Evolutionary conservation across 2,329 filamentous ascomycete species (phyloP).

Genomic region (Apiospora phragmitis): DNA sequence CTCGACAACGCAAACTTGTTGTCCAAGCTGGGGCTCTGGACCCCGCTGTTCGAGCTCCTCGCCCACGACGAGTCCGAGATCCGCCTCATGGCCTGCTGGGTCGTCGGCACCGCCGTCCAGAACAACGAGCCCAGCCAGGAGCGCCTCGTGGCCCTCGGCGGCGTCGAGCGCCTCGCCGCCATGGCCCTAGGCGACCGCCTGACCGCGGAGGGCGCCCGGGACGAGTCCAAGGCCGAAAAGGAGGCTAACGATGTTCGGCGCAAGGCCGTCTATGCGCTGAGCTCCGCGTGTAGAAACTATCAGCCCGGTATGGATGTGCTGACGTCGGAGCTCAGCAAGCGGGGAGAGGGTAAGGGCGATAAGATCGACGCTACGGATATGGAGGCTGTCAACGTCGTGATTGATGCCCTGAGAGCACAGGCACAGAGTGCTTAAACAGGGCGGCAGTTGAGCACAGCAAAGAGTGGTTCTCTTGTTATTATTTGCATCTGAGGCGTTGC

Average conservation of each 20-base stretch:
- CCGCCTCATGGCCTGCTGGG: slow-evolving; percentile 89
- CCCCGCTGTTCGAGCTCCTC: slow-evolving; percentile 72
- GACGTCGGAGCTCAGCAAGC: slow-evolving; percentile 59
- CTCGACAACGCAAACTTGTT: slow-evolving; percentile 98
- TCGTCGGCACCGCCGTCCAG: slow-evolving; percentile 90
- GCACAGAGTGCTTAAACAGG: slow-evolving; percentile 33
- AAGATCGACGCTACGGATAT: slow-evolving; percentile 83
- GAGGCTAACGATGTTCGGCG: slow-evolving; percentile 67
- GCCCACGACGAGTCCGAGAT: slow-evolving; percentile 69
- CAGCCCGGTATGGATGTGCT: slow-evolving; percentile 77
- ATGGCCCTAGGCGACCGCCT: slow-evolving; percentile 47
- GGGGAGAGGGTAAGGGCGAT: slow-evolving; percentile 51
- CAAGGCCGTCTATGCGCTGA: slow-evolving; percentile 89
- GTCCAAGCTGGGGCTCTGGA: slow-evolving; percentile 76
- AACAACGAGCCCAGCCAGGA: slow-evolving; percentile 90
- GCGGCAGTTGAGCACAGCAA: not conserved
- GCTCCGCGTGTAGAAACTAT: slow-evolving; percentile 83
- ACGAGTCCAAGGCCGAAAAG: slow-evolving; percentile 40
- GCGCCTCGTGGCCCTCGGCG: slow-evolving; percentile 61
- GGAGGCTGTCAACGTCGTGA: slow-evolving; percentile 78
- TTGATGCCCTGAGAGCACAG: slow-evolving; percentile 64
- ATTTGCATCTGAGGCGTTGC: slow-evolving; percentile 19
- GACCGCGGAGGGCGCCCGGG: slow-evolving; percentile 14
- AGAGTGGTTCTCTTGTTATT: not conserved
- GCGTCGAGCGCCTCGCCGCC: slow-evolving; percentile 68